Conservation (phyloP, 2,329 filamentous ascomycete species). For the Eutypella sp. region DNA sequence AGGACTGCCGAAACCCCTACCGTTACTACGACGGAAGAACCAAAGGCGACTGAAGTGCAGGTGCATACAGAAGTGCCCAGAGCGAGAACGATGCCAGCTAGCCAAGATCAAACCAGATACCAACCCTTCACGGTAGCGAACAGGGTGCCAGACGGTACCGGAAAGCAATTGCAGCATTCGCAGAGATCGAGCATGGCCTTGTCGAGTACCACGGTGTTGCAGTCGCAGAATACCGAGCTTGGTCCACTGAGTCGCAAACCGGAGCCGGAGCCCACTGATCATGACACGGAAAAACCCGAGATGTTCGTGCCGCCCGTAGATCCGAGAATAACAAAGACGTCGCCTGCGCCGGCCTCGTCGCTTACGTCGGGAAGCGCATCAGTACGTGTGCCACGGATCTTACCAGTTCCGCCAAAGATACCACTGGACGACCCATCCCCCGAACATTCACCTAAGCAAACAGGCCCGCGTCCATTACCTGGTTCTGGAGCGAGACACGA, state of each 20-base stretch:
- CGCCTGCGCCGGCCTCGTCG: not conserved
- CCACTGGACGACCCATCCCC: slow-evolving; percentile 4
- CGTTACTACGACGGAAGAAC: not conserved
- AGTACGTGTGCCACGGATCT: not conserved
- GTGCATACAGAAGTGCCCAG: slow-evolving; percentile 10
- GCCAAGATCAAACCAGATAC: slow-evolving; percentile 11
- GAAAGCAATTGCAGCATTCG: not conserved
- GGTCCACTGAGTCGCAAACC: slow-evolving; percentile 5
- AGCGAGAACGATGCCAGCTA: slow-evolving; percentile 1
- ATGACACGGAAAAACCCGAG: not conserved
- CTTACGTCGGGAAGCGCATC: not conserved
- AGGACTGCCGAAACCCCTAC: slow-evolving; percentile 3
- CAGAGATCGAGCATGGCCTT: slow-evolving; percentile 10
- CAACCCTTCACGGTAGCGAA: slow-evolving; percentile 17
- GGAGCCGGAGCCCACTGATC: not conserved
- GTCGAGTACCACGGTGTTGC: slow-evolving; percentile 18
- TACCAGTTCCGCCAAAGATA: not conserved
- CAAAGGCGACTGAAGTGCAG: not conserved
- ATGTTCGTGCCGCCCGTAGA: not conserved
- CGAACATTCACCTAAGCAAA: slow-evolving; percentile 2
- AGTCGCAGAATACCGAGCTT: slow-evolving; percentile 23
- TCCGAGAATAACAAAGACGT: not conserved
- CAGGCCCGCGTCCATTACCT: slow-evolving; percentile 5
- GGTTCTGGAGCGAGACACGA: slow-evolving; percentile 17
- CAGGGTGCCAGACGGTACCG: slow-evolving; percentile 3